These are phyloP conservation scores for Casaregolazyma lundiana DNA, from an alignment of 1,139 yeast species.

Conservation along the genomic window DNA sequence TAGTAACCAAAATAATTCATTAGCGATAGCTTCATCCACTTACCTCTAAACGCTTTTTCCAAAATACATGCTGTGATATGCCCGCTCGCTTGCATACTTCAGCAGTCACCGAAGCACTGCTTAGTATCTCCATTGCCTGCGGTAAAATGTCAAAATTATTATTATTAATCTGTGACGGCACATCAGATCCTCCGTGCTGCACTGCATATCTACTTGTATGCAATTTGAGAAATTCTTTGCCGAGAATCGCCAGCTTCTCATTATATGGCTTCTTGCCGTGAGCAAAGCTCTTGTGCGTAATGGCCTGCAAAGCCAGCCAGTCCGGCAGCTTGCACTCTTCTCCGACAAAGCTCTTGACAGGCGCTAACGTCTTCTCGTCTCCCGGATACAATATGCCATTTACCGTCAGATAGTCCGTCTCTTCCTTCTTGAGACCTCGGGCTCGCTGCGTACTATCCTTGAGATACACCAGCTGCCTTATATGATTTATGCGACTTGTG, in stretches of 20 bases:
- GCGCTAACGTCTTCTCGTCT: conserved; percentile 44
- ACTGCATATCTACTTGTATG: conserved; percentile 53
- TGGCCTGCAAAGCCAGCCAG: conserved; percentile 59
- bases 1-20: background rate
- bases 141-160: conserved; percentile 50
- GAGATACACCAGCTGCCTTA: conserved; percentile 35
- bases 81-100: conserved; percentile 38
- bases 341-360: conserved; percentile 49
- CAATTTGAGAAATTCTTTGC: conserved; percentile 66
- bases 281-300: conserved; percentile 92
- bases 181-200: conserved; percentile 18
- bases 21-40: background rate
- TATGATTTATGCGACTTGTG: background rate
- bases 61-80: conserved; percentile 52
- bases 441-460: conserved; percentile 57
- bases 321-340: conserved; percentile 43
- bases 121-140: conserved; percentile 28
- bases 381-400: conserved; percentile 60
- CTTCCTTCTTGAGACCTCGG: conserved; percentile 72
- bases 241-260: conserved; percentile 74
- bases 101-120: conserved; percentile 35
- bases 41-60: conserved; percentile 43
- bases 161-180: conserved; percentile 41
- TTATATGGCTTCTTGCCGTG: conserved; percentile 87
- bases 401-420: conserved; percentile 54